phyloP scores from a whole-genome alignment of 1,284 basidiomycete species.

The Ustilago cynodontis region DNA sequence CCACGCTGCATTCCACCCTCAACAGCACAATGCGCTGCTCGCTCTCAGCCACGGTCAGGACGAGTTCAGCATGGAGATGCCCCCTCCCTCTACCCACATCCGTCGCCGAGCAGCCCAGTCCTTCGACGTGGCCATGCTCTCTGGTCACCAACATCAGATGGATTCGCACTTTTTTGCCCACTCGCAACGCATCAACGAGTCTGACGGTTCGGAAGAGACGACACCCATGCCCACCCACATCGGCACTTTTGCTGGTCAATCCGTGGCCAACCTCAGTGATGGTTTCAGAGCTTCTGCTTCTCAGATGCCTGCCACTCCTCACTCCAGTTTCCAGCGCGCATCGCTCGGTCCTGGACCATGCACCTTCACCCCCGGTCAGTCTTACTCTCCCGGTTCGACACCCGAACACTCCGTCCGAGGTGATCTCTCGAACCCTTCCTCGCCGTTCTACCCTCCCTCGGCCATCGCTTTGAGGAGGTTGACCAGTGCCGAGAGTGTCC shows the following conservation, averaged over 20 bases:
- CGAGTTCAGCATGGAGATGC: slow-evolving; percentile 40
- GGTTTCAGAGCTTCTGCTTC: slow-evolving; percentile 36
- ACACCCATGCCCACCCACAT: slow-evolving; percentile 56
- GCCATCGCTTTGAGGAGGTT: slow-evolving; percentile 32
- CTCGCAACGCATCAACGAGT: slow-evolving; percentile 30
- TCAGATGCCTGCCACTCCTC: slow-evolving; percentile 41
- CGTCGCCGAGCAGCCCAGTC: slow-evolving; percentile 46
- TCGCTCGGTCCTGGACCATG: slow-evolving; percentile 43
- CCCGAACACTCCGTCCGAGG: slow-evolving; percentile 47
- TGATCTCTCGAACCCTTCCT: slow-evolving; percentile 33
- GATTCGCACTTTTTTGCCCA: slow-evolving; percentile 12
- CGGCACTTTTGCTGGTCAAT: slow-evolving; percentile 47
- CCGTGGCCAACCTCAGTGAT: slow-evolving; percentile 40
- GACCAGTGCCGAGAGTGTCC: slow-evolving; percentile 34
- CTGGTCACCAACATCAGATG: slow-evolving; percentile 28
- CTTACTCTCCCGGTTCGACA: slow-evolving; percentile 48
- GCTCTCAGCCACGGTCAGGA: slow-evolving; percentile 46
- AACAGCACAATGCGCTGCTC: slow-evolving; percentile 49
- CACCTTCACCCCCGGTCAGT: slow-evolving; percentile 44
- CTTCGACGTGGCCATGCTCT: slow-evolving; percentile 48
- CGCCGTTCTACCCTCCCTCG: slow-evolving; percentile 44
- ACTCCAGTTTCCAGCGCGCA: slow-evolving; percentile 20
- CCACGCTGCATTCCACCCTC: slow-evolving; percentile 32
- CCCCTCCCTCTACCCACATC: slow-evolving; percentile 30
- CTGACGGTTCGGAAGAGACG: slow-evolving; percentile 51